Conservation (phyloP, 2,329 filamentous ascomycete species). For the Botrytis deweyae region DNA sequence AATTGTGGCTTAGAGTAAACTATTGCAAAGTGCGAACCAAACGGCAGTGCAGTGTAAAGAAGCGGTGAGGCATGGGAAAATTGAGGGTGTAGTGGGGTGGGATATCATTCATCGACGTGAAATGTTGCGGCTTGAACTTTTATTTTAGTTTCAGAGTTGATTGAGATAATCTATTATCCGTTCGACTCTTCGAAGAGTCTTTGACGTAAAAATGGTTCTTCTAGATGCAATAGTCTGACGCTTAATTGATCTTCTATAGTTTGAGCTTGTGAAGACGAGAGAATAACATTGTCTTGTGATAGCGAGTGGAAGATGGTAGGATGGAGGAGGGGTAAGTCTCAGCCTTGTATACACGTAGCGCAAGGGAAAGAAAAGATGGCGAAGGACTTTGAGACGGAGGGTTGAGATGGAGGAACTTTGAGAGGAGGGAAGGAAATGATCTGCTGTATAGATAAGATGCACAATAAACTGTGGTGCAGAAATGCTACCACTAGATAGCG, state of each 20-base stretch:
- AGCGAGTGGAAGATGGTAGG: neutral
- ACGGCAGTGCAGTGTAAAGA: conserved; percentile 9
- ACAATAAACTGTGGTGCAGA: neutral
- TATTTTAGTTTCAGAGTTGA: neutral
- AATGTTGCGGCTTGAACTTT: neutral
- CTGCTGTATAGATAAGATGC: neutral
- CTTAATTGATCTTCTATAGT: neutral
- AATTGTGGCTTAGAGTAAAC: neutral
- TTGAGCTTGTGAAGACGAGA: neutral
- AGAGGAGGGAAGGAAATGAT: neutral
- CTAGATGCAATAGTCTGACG: neutral
- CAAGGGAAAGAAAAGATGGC: neutral
- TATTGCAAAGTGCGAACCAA: neutral
- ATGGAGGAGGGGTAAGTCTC: conserved; percentile 6
- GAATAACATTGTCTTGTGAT: conserved; percentile 7
- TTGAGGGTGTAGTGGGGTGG: conserved; percentile 13
- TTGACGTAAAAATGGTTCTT: neutral
- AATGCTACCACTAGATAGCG: conserved; percentile 11
- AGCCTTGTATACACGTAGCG: conserved; percentile 3
- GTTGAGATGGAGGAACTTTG: too few species aligned
- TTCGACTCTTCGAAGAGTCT: neutral
- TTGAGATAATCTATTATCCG: neutral
- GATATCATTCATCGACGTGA: conserved; percentile 10
- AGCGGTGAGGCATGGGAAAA: conserved; percentile 2
- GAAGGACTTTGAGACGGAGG: neutral